Conservation (phyloP, 1,284 basidiomycete genomes). For the Malassezia nana region DNA sequence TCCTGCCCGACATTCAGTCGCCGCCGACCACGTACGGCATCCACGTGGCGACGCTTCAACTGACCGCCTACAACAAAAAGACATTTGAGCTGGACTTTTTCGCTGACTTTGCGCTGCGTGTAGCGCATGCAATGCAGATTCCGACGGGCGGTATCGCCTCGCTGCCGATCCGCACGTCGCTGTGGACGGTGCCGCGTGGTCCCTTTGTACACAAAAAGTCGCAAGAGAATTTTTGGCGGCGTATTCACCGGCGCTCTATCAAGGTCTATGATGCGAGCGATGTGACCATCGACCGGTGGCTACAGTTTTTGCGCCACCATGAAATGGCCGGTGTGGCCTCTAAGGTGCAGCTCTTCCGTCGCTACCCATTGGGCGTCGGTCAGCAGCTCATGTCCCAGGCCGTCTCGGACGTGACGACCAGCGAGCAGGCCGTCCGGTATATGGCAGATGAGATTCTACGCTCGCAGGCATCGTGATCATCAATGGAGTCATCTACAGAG, state of each 20-base stretch:
- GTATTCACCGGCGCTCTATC: constrained; percentile 70
- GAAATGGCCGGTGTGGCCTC: constrained; percentile 76
- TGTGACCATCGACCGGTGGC: constrained; percentile 69
- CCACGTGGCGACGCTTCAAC: constrained; percentile 72
- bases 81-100: constrained; percentile 63
- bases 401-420: not conserved
- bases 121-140: constrained; percentile 72
- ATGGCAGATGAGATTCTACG: constrained; percentile 16
- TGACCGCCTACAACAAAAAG: constrained; percentile 59
- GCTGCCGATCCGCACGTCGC: constrained; percentile 65
- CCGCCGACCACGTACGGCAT: constrained; percentile 56
- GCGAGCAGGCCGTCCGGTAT: constrained; percentile 11
- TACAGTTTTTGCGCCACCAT: constrained; percentile 69
- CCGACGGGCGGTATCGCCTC: constrained; percentile 62
- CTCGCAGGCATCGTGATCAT: not conserved
- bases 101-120: constrained; percentile 71
- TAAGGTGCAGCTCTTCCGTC: constrained; percentile 62
- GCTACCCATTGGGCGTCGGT: constrained; percentile 16
- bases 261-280: constrained; percentile 82
- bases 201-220: constrained; percentile 90
- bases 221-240: constrained; percentile 88
- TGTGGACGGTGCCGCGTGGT: constrained; percentile 76
- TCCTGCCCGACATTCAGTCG: not conserved
- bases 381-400: constrained; percentile 4
- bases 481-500: not conserved